phyloP scores from a whole-genome alignment of 2,329 filamentous ascomycete species.

The Paecilomyces sp. region DNA sequence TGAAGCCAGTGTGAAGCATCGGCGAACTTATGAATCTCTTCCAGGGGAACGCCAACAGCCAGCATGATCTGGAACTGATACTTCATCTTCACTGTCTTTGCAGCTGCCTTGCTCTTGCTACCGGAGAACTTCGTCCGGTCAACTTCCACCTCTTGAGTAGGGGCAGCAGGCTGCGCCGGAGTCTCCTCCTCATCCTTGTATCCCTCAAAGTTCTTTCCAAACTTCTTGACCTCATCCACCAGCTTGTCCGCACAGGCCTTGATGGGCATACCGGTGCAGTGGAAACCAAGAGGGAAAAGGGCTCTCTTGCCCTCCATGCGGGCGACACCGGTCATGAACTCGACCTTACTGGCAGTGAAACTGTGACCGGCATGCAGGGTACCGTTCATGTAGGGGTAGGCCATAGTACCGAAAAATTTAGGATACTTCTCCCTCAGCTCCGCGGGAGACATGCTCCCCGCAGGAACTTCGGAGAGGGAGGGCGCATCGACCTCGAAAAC shows the following conservation, averaged over 20 bases:
- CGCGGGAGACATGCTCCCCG: constrained; percentile 63
- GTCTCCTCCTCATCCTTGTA: constrained; percentile 59
- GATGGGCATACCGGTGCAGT: constrained; percentile 96
- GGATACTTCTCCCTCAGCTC: constrained; percentile 74
- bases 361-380: constrained; percentile 84
- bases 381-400: constrained; percentile 79
- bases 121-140: constrained; percentile 87
- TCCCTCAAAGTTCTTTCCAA: constrained; percentile 76
- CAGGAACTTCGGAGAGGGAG: constrained; percentile 66
- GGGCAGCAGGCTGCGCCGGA: constrained; percentile 49
- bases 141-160: constrained; percentile 61
- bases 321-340: constrained; percentile 80
- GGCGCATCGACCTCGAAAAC: constrained; percentile 86
- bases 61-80: constrained; percentile 96
- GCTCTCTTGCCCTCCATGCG: constrained; percentile 84
- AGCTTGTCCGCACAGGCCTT: constrained; percentile 97
- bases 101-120: constrained; percentile 85
- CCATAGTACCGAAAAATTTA: constrained; percentile 83
- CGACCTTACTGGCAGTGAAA: constrained; percentile 87
- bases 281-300: constrained; percentile 88
- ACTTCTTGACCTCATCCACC: constrained; percentile 77
- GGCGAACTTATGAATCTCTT: constrained; percentile 90
- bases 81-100: constrained; percentile 87
- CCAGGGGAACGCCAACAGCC: constrained; percentile 74
- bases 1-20: constrained; percentile 89